Conservation (phyloP, 768 basidiomycete genomes). For the Nidularia pulvinata region DNA sequence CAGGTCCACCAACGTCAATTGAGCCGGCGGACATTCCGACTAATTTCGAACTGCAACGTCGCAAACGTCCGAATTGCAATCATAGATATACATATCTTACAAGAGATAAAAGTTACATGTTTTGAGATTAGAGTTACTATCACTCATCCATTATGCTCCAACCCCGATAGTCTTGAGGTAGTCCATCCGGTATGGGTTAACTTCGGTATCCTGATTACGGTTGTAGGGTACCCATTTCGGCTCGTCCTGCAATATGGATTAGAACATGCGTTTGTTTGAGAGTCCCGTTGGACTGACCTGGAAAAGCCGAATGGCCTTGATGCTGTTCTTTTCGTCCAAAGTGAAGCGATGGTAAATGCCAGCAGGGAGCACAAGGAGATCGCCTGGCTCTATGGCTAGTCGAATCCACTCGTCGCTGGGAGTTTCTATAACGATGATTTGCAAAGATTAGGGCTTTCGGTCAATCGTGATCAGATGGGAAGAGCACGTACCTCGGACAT, state of each 20-base stretch:
- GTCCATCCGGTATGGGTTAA: slow-evolving; percentile 57
- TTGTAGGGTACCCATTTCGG: slow-evolving; percentile 89
- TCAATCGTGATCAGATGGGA: background rate
- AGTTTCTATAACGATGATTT: slow-evolving; percentile 41
- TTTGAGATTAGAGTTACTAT: background rate
- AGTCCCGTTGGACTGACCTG: slow-evolving; percentile 50
- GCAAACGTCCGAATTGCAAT: no score
- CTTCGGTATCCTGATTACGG: slow-evolving; percentile 60
- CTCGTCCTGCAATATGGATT: slow-evolving; percentile 62
- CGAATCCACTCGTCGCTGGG: slow-evolving; percentile 81
- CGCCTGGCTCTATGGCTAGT: slow-evolving; percentile 72
- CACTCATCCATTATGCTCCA: slow-evolving; percentile 24
- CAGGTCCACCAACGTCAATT: no score
- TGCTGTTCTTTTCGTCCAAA: slow-evolving; percentile 70
- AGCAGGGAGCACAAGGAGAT: slow-evolving; percentile 84
- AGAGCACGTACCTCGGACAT: slow-evolving; percentile 69
- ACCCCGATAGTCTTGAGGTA: slow-evolving; percentile 58
- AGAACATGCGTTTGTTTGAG: background rate
- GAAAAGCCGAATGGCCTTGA: slow-evolving; percentile 84
- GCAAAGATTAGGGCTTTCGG: background rate
- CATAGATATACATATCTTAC: background rate
- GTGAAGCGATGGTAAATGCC: slow-evolving; percentile 97
- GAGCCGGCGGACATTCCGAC: no score
- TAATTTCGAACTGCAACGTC: no score
- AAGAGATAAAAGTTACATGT: background rate